Percentiles rank a stretch among this genome's conserved stretches.
These are phyloP conservation scores for Yarrowia sp. DNA, from an alignment of 805 yeast species.

Conservation along the genomic window DNA sequence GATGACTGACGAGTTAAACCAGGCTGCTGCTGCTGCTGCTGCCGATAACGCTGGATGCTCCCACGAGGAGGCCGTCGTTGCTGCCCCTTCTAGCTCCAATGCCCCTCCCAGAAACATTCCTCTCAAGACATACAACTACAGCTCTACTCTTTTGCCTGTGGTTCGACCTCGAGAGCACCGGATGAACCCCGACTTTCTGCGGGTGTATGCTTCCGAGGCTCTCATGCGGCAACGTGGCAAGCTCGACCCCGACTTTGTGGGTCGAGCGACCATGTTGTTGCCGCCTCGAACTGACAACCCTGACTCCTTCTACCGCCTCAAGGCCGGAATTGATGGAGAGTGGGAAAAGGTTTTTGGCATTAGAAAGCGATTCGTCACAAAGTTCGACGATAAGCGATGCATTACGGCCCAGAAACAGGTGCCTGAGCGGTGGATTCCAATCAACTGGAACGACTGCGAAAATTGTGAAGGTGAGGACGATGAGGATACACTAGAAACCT, in stretches of 20 bases:
- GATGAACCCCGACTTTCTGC: slow-evolving; percentile 38
- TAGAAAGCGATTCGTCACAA: slow-evolving; percentile 30
- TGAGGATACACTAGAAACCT: neutral
- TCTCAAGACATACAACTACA: slow-evolving; percentile 36
- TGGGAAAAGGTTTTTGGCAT: slow-evolving; percentile 32
- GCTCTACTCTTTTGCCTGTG: slow-evolving; percentile 34
- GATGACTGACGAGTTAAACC: slow-evolving; percentile 9
- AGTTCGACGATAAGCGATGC: slow-evolving; percentile 16
- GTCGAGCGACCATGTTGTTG: slow-evolving; percentile 37
- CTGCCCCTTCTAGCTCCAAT: neutral
- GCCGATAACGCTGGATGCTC: slow-evolving; percentile 7
- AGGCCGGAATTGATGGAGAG: slow-evolving; percentile 27
- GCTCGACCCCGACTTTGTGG: slow-evolving; percentile 36
- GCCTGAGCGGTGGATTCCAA: slow-evolving; percentile 11
- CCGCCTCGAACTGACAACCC: slow-evolving; percentile 33
- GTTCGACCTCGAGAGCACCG: slow-evolving; percentile 37
- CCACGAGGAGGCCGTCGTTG: neutral
- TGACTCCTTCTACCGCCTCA: slow-evolving; percentile 13
- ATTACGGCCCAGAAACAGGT: slow-evolving; percentile 13
- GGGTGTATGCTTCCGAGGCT: slow-evolving; percentile 38
- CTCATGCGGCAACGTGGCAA: slow-evolving; percentile 38
- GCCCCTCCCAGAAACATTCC: slow-evolving; percentile 25
- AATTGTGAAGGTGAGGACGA: neutral
- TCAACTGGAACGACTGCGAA: slow-evolving; percentile 3
- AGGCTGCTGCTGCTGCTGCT: neutral